Evolutionary conservation across 257 asterid genomes (phyloP), one percentile per base, ranked within the genome.

Genomic region (Solanum verrucosum): DNA sequence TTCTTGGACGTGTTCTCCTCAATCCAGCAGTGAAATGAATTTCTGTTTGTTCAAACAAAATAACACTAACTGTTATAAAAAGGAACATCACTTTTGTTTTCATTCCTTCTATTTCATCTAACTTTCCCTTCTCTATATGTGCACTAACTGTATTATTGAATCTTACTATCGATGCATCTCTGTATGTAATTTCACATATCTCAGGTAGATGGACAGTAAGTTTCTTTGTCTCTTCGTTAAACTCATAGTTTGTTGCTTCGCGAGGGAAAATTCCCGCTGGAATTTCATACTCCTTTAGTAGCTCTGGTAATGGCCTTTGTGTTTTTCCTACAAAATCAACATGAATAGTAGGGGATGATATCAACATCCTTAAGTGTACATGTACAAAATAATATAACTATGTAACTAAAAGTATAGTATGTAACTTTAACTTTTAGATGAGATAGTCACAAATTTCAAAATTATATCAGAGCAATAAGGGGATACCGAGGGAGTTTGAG

Each of bases 251-350:
- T 63, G 98, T 95, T 15, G 93, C 95, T 9, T 95, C 96, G 2
- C 94, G 91, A 12, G 99, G 99, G 89, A 96, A 94, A 89, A 96
- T 90, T 15, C 98, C 99, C 46, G 89, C 72, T 18, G 99, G 92
- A 35, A 96, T 79, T 82, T 93, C 98, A 83, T 94, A 85, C 87
- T 96, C 98, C 92, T 92, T 94, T 38, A 96, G 93, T 63, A 95
- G 88, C 52, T 96, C 98, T 9, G 91, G 81, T 89, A 96, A 87
- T 16, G 98, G 95, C 81, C 92, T 95, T 79, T 96, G 98, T 88
- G 93, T 87, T 87, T 94, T 96, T 34, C 99, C 98, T 94, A 92
- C 20, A 89, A 88, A 86, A 87, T 9, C 44, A 38, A 33, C n/a
- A 42, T 52, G 3, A 46, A 73, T 34, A 67, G 38, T 20, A 40